These are phyloP conservation scores for Gymnopus androsaceus DNA, from an alignment of 1,284 basidiomycete species.

Conservation along the genomic window DNA sequence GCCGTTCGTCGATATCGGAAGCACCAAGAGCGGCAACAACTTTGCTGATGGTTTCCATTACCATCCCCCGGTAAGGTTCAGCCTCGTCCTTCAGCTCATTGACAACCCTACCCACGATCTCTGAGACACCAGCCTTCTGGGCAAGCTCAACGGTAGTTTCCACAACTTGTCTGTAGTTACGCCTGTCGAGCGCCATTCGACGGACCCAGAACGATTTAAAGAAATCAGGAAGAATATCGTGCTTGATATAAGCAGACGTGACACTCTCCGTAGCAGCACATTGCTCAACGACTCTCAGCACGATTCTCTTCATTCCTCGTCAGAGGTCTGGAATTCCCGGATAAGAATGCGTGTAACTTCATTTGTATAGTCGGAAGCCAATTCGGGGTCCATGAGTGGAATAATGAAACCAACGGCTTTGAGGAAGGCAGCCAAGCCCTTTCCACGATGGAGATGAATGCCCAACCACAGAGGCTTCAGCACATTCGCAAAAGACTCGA, in stretches of 20 bases:
- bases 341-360: conserved; percentile 98
- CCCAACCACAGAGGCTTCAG: conserved; percentile 98
- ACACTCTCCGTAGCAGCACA: conserved; percentile 98
- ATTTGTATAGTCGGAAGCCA: conserved; percentile 96
- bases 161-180: conserved; percentile 97
- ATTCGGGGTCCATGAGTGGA: conserved; percentile 99
- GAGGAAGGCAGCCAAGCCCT: conserved; percentile 96
- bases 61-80: conserved; percentile 99
- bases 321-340: conserved; percentile 98
- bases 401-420: conserved; percentile 99
- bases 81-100: conserved; percentile 97
- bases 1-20: conserved; percentile 93
- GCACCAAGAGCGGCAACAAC: conserved; percentile 92
- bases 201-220: conserved; percentile 99
- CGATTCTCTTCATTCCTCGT: conserved; percentile 99
- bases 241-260: conserved; percentile 89
- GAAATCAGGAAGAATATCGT: conserved; percentile 99
- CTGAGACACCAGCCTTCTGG: conserved; percentile 93
- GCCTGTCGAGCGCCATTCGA: conserved; percentile 94
- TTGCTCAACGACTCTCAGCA: conserved; percentile 99
- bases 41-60: conserved; percentile 99
- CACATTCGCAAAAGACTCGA: conserved; percentile 98
- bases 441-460: conserved; percentile 98
- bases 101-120: conserved; percentile 93
- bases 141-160: conserved; percentile 98